A percentile compares a stretch with the other conserved stretches of the same genome.
Evolutionary conservation across 805 yeast genomes (phyloP).

Genomic region (Torulaspora delbrueckii): DNA sequence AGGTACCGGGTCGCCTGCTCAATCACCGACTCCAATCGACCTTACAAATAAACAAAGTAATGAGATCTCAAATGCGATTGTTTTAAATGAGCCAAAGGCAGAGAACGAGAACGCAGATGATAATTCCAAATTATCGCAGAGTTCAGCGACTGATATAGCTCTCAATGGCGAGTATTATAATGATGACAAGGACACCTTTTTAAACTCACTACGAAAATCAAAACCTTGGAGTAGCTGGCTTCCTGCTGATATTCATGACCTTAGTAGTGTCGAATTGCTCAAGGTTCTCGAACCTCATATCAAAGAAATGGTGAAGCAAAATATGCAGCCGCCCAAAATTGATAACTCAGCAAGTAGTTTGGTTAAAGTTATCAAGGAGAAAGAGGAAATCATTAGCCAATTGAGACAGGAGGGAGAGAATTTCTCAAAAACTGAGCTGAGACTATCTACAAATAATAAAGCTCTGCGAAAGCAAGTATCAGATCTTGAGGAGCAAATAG

Average conservation of each 20-base stretch:
- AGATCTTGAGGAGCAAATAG: slow-evolving; percentile 37
- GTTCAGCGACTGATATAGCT: background rate
- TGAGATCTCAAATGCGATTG: background rate
- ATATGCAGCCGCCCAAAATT: background rate
- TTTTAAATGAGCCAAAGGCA: background rate
- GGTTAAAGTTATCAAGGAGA: slow-evolving; percentile 28
- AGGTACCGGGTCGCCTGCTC: slow-evolving; percentile 14
- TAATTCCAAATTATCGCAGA: background rate
- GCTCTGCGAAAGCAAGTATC: slow-evolving; percentile 47
- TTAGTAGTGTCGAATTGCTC: slow-evolving; percentile 5
- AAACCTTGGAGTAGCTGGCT: slow-evolving; percentile 11
- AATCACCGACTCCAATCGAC: slow-evolving; percentile 2
- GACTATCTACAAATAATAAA: slow-evolving; percentile 61
- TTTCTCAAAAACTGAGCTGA: slow-evolving; percentile 65
- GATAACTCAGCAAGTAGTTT: slow-evolving; percentile 17
- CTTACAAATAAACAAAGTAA: background rate
- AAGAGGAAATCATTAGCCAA: slow-evolving; percentile 58
- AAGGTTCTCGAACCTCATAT: slow-evolving; percentile 12
- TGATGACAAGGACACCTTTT: background rate
- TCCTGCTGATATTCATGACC: background rate
- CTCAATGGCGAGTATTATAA: background rate
- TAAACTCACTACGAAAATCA: slow-evolving; percentile 1
- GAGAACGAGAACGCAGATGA: background rate
- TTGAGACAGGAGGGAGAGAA: slow-evolving; percentile 72
- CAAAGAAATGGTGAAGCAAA: background rate